Base-by-base conservation (phyloP, 2,329 filamentous ascomycete genomes). In the Colletotrichum aenigma region DNA sequence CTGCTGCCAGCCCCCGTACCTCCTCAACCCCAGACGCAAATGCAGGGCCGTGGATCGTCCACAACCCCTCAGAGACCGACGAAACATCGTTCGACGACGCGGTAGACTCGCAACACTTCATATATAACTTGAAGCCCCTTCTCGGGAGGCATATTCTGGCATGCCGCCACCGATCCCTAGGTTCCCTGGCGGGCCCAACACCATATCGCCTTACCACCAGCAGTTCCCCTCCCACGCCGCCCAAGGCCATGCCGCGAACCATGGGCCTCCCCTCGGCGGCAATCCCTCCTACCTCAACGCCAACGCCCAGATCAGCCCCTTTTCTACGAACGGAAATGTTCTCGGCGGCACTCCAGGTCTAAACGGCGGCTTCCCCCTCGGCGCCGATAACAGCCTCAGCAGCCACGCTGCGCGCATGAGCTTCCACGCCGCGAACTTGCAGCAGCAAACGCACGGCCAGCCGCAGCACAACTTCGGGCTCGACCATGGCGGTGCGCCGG, bases 331-430 rank as follows among this genome's bases (percentile, higher is more conserved):
- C 79, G 88, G 86, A 74, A 89, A 88, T 78, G 84, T 88, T 12
- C 89, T 94, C 78, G 90, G 90, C 66, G 86, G 92, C 74, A 90
- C 89, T 66, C 91, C 88, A 77, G 90, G 89, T 73, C 87, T 89
- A 86, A 88, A 87, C 78, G 91, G 86, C 71, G 90, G 86, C 77
- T 91, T 88, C 79, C 89, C 85, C 72, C 90, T 90, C 12, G 93
- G 92, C 77, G 89, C 89, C 66, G 89, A 91, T 74, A 94, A 94
- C 24, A 95, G 95, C 2, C 91, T 98, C 67, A 95, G 93, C 36
- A 96, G 95, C 84, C 95, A 97, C 84, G 95, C 95, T 77, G 95
- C 95, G 75, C 93, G 96, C 81, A 94, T 97, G 90, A 93, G 95
- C 8, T 98, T 98, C 83, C 93, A 96, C 82, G 94, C 93, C 13